Base-by-base conservation (phyloP, 164 flowering plant species). In the Annona squamosa region DNA sequence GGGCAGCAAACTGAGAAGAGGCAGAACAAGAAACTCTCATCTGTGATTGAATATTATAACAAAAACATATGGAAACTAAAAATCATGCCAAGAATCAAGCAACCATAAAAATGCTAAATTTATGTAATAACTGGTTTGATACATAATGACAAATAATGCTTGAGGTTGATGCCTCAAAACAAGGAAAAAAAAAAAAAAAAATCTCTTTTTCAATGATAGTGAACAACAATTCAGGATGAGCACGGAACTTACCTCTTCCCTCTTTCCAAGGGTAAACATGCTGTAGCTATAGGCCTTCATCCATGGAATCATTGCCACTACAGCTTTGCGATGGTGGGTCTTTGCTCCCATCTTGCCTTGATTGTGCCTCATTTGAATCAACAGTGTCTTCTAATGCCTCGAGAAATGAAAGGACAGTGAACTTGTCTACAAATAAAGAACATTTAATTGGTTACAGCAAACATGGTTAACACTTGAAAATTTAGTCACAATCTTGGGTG, bases 381-480 rank as follows among this genome's bases (percentile, higher is more conserved):
- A 93, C 97, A 2, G 99, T 86, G 79, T 96, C 99, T 77, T 96
- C 98, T 52, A 96, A 88, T 2, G 97, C 97, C 83, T 95, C 99
- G 1, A 95, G 93, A 78, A 95, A 95, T 48, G 99, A 95, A 63
- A 82, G 78, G 44, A 95, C 98, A 2, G 92, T 90, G 71, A 88
- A 86, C 77, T 87, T 95, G 74, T 90, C 99, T 95, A 92, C 86
- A 82, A 68, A 42, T 4, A 61, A 4, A 67, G 70, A 73, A 6
- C 13, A 52, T 52, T 52, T 52, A 52, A 52, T 1, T 52, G 59
- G 13, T 52, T 10, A 52, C 13, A 16, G 59, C 9, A 48, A 3
- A 52, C 59, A 5, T 12, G 59, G 59, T 7, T 12, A 48, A 48
- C 57, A 48, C 13, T 48, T 48, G 57, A 48, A 5, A 12, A 48